Base-by-base conservation (phyloP, 1,284 basidiomycete genomes). In the Phellinidium pouzarii region DNA sequence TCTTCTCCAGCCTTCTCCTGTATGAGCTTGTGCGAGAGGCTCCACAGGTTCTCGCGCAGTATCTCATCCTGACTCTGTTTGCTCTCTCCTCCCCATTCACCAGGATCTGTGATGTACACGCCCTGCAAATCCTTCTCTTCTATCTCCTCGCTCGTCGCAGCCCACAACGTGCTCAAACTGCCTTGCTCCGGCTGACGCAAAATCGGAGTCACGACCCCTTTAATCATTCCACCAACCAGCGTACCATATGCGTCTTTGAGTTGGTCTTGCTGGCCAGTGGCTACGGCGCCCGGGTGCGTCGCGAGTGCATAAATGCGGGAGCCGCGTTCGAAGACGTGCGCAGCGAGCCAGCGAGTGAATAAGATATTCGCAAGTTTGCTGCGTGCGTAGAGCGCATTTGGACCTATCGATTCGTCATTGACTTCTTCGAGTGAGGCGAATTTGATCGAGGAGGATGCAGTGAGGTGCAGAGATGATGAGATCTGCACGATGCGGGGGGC, bases 241-340 rank as follows among this genome's bases (percentile, higher is more conserved):
- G 60, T 59, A 12, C 70, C 71, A 59, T 71, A 72, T 6, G 69
- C 66, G 26, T 67, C 64, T 46, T 69, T 66, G 64, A 69, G 68
- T 59, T 74, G 68, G 17, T 70, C 63, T 57, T 75, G 71, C 61
- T 74, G 73, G n/a, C n/a, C n/a, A n/a, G n/a, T n/a, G n/a, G n/a
- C n/a, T n/a, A 74, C 70, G 4, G 67, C 67, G 11, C 72, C 71
- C 1, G 71, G 69, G 60, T 74, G 70, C 14, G 69, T 69, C 8
- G 68, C 64, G 50, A 71, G 56, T 29, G 68, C 68, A 53, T 66
- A 66, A 49, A 75, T 66, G 52, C 65, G 61, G 6, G 63, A 62
- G 53, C 63, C 61, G 25, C 61, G 59, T 57, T 64, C 61, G 56
- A 74, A 64, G 25, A 72, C 70, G 46, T 68, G 66, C 46, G n/a